A percentile compares a stretch with the other conserved stretches of the same genome.
Conservation (phyloP, 345 rosid species). For the Eucalyptus melliodora region DNA sequence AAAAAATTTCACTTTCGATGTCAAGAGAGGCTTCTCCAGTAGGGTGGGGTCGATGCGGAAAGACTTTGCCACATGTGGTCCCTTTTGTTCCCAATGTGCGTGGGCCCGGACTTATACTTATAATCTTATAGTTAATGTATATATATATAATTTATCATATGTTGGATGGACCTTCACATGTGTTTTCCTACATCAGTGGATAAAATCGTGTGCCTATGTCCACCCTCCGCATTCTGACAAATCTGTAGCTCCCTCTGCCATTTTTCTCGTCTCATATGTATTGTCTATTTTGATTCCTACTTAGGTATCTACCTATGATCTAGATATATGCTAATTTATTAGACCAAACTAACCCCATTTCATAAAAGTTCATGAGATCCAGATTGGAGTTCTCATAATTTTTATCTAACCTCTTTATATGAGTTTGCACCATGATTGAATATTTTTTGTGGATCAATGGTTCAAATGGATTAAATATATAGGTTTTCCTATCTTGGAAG, state of each 20-base stretch:
- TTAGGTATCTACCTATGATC: not conserved
- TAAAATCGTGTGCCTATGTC: slow-evolving; percentile 4
- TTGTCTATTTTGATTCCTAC: not conserved
- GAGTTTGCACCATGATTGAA: not conserved
- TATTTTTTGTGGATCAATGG: not conserved
- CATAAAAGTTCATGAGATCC: not conserved
- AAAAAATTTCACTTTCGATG: not conserved
- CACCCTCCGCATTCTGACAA: not conserved
- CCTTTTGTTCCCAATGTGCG: not conserved
- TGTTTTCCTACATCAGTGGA: slow-evolving; percentile 59
- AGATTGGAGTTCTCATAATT: not conserved
- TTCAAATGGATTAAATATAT: not conserved
- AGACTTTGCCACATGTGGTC: slow-evolving; percentile 10
- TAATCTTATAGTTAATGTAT: not conserved
- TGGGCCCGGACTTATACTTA: slow-evolving; percentile 5
- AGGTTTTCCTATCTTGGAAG: not conserved
- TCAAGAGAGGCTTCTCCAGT: not conserved
- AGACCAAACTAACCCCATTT: not conserved
- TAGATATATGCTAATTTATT: not conserved
- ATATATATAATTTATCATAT: slow-evolving; percentile 4
- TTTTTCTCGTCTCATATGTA: not conserved
- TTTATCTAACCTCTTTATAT: not conserved
- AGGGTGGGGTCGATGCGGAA: not conserved
- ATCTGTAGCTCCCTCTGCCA: not conserved
- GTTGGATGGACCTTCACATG: slow-evolving; percentile 29